Evolutionary conservation across 1,284 basidiomycete genomes (phyloP).

Genomic region (Austroboletus novae-zelandiae): DNA sequence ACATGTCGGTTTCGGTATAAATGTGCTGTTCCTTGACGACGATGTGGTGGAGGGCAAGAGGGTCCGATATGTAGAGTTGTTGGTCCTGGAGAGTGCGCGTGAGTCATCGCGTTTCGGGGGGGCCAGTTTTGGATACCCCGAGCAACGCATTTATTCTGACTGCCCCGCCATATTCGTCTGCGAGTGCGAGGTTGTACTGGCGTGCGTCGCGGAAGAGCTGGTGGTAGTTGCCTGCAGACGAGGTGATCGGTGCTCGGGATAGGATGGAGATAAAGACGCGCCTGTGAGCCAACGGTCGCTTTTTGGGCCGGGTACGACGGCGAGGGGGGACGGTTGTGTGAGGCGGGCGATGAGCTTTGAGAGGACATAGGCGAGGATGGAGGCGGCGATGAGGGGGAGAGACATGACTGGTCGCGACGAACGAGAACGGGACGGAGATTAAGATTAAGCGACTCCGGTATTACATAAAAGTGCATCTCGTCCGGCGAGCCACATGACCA

Average conservation of each 20-base stretch:
- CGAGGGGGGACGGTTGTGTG: constrained; percentile 11
- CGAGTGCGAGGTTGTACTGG: constrained; percentile 45
- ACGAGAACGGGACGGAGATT: no score
- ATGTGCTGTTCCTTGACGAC: constrained; percentile 47
- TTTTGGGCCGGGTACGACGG: constrained; percentile 19
- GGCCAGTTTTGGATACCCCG: constrained; percentile 35
- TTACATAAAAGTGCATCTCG: no score
- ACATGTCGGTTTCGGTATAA: constrained; percentile 50
- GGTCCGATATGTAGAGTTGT: constrained; percentile 49
- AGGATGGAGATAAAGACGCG: constrained; percentile 7
- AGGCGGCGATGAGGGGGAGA: background rate
- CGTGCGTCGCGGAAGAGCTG: constrained; percentile 49
- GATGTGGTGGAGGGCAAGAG: constrained; percentile 45
- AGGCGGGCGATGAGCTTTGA: constrained; percentile 17
- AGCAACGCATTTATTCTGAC: constrained; percentile 51
- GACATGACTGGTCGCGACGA: background rate
- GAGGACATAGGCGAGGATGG: constrained; percentile 11
- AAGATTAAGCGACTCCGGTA: no score
- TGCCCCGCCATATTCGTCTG: constrained; percentile 45
- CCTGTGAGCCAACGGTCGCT: constrained; percentile 42
- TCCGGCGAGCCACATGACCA: background rate
- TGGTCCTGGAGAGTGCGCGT: constrained; percentile 31
- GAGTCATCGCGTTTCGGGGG: background rate
- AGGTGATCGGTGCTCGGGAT: background rate
- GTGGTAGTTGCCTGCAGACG: constrained; percentile 42